These are phyloP conservation scores for Colletotrichum cordylinicola DNA, from an alignment of 2,329 filamentous ascomycete genomes.

Conservation along the genomic window DNA sequence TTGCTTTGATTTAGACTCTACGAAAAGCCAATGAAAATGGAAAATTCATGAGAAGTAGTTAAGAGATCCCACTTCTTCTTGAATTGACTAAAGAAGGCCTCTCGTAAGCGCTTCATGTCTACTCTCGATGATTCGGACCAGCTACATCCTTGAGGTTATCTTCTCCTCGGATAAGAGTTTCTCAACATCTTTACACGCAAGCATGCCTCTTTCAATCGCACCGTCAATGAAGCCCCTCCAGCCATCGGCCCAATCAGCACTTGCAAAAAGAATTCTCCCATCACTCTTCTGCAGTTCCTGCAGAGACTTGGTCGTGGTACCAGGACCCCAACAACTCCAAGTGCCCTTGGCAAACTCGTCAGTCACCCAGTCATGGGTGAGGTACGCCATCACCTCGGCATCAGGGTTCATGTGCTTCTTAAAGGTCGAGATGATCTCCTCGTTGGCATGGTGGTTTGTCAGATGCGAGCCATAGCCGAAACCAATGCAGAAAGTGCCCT, in stretches of 20 bases:
- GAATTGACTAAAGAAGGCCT: accelerated
- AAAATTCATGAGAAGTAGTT: accelerated
- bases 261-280: not conserved
- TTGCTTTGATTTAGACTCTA: accelerated
- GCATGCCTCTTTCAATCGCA: not conserved
- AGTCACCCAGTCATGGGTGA: not conserved
- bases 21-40: too few relatives aligned
- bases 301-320: not conserved
- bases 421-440: not conserved
- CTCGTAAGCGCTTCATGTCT: accelerated
- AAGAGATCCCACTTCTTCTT: accelerated
- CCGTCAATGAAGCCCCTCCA: not conserved
- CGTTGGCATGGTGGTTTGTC: accelerated
- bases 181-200: not conserved
- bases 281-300: not conserved
- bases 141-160: accelerated
- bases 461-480: not conserved
- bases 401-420: not conserved
- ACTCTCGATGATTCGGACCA: accelerated
- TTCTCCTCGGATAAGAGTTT: accelerated
- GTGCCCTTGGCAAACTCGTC: not conserved
- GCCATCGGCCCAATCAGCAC: not conserved
- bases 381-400: not conserved
- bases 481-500: not conserved
- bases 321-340: not conserved